phyloP scores from a whole-genome alignment of 495 filamentous ascomycete genomes.

The Daldinia vernicosa region DNA sequence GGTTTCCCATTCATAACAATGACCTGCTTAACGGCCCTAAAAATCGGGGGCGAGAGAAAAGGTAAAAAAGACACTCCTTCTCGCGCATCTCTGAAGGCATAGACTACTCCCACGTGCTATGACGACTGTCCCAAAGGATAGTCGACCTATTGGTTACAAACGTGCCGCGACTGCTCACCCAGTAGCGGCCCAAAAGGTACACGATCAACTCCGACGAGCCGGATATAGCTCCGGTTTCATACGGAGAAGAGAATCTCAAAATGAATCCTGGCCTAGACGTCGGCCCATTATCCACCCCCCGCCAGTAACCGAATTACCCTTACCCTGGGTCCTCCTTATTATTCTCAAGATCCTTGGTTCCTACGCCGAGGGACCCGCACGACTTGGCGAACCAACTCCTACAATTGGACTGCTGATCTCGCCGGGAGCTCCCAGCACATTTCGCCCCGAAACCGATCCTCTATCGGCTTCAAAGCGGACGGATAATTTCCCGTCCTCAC shows the following conservation, averaged over 20 bases:
- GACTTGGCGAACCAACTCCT: constrained; percentile 51
- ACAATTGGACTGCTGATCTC: constrained; percentile 65
- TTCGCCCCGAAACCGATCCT: constrained; percentile 41
- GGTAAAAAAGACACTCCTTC: not conserved
- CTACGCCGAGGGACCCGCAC: constrained; percentile 12
- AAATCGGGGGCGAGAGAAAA: constrained; percentile 3
- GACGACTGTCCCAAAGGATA: not conserved
- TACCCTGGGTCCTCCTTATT: not conserved
- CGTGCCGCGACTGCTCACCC: constrained; percentile 35
- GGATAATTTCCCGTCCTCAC: constrained; percentile 56
- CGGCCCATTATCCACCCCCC: not conserved
- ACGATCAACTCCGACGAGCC: constrained; percentile 9
- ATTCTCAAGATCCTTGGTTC: not conserved
- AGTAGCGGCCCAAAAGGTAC: constrained; percentile 28
- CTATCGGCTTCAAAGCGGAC: constrained; percentile 57
- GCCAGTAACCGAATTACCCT: not conserved
- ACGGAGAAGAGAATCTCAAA: constrained; percentile 20
- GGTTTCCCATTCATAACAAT: constrained; percentile 11
- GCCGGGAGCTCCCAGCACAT: constrained; percentile 58
- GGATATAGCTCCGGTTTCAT: constrained; percentile 13
- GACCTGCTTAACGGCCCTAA: constrained; percentile 8
- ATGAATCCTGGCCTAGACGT: constrained; percentile 4
- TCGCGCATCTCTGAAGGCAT: constrained; percentile 13
- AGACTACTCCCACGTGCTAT: constrained; percentile 1
- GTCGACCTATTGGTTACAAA: constrained; percentile 22